Evolutionary conservation across 1,139 yeast species (phyloP).

Genomic region (Taphrina deformans): DNA sequence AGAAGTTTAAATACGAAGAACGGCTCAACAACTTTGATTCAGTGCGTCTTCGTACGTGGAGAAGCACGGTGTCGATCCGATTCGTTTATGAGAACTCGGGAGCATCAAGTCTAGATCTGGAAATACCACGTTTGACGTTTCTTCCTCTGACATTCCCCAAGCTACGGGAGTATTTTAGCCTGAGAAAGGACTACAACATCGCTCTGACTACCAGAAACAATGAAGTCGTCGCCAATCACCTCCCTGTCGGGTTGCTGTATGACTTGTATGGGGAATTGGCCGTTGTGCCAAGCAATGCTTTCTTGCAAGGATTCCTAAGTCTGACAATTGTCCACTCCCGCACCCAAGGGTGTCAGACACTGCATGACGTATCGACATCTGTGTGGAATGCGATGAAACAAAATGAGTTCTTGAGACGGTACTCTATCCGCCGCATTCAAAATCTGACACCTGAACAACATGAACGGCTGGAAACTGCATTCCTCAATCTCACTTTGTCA

Average conservation of each 20-base stretch:
- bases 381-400: conserved; percentile 28
- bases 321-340: background rate
- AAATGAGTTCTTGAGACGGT: conserved; percentile 1
- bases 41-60: conserved; percentile 16
- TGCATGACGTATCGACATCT: background rate
- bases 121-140: conserved; percentile 20
- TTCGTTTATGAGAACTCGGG: too few species aligned
- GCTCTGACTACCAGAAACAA: background rate
- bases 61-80: conserved; percentile 12
- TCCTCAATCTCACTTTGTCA: conserved; percentile 4
- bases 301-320: background rate
- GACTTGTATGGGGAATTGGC: conserved; percentile 9
- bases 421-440: background rate
- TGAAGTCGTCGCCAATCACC: background rate
- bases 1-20: background rate
- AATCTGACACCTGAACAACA: background rate
- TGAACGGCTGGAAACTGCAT: background rate
- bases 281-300: background rate
- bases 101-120: background rate
- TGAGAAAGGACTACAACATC: background rate
- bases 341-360: background rate
- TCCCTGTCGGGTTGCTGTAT: conserved; percentile 33
- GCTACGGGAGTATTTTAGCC: background rate
- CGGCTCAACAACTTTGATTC: background rate
- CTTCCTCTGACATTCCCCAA: conserved; percentile 2